Evolutionary conservation across 345 rosid species (phyloP).

Genomic region (Citrus inodora): DNA sequence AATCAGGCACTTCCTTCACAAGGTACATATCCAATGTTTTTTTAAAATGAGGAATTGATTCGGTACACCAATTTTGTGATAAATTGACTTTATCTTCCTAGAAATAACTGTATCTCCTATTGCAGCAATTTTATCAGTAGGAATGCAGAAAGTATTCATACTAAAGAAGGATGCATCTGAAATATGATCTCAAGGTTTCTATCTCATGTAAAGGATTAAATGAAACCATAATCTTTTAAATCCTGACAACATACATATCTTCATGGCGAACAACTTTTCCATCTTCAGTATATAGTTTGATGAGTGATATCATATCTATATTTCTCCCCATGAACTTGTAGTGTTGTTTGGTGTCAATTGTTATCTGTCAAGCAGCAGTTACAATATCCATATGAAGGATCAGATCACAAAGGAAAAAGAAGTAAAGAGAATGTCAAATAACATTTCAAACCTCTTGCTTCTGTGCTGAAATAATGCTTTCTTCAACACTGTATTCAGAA

Average conservation of each 20-base stretch:
- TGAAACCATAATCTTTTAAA: background rate
- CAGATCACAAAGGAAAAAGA: background rate
- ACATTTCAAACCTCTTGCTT: slow-evolving; percentile 59
- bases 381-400: background rate
- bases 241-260: slow-evolving; percentile 57
- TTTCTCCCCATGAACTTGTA: slow-evolving; percentile 68
- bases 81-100: background rate
- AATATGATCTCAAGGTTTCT: background rate
- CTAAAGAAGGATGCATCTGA: background rate
- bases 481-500: slow-evolving; percentile 59
- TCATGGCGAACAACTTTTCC: slow-evolving; percentile 85
- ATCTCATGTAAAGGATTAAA: background rate
- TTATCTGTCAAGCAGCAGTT: slow-evolving; percentile 37
- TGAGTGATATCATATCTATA: slow-evolving; percentile 79
- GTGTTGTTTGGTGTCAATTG: slow-evolving; percentile 80
- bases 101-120: background rate
- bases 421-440: background rate
- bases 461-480: slow-evolving; percentile 39
- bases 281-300: slow-evolving; percentile 58
- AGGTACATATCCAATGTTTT: background rate
- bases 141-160: background rate
- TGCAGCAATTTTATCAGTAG: background rate
- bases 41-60: background rate
- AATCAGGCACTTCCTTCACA: background rate
- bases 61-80: background rate